A percentile compares a stretch with the other conserved stretches of the same genome.
These are phyloP conservation scores for Straminergon stramineum DNA, from an alignment of 225 moss, liverwort and hornwort species.

Conservation along the genomic window DNA sequence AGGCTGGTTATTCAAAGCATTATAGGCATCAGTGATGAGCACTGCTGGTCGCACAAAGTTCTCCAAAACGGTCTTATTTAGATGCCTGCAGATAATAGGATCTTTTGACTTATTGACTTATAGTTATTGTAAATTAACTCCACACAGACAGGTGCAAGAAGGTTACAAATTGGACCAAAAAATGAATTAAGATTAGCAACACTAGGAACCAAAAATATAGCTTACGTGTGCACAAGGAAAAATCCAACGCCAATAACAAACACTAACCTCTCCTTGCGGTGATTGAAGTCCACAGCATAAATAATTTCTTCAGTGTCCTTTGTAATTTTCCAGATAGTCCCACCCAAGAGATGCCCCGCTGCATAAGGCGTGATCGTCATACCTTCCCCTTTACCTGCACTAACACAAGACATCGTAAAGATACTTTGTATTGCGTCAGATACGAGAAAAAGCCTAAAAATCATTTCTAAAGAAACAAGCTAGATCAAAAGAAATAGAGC, in stretches of 20 bases:
- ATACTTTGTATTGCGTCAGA: background rate
- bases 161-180: background rate
- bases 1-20: conserved; percentile 92
- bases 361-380: conserved; percentile 96
- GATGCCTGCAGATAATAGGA: conserved; percentile 49
- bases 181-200: background rate
- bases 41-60: conserved; percentile 90
- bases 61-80: conserved; percentile 91
- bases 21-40: conserved; percentile 91
- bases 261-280: conserved; percentile 84
- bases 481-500: background rate
- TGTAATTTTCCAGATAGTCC: conserved; percentile 94
- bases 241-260: background rate
- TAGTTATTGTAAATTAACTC: background rate
- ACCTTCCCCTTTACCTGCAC: conserved; percentile 89
- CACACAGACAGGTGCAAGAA: background rate
- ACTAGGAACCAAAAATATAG: background rate
- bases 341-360: conserved; percentile 89
- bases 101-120: background rate
- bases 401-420: conserved; percentile 1
- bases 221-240: background rate
- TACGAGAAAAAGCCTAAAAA: background rate
- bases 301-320: conserved; percentile 97
- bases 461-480: background rate
- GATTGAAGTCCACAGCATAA: conserved; percentile 96